Evolutionary conservation across 192 early-diverging fungal genomes (phyloP).

Genomic region (Rhizoclosmatium sp.): DNA sequence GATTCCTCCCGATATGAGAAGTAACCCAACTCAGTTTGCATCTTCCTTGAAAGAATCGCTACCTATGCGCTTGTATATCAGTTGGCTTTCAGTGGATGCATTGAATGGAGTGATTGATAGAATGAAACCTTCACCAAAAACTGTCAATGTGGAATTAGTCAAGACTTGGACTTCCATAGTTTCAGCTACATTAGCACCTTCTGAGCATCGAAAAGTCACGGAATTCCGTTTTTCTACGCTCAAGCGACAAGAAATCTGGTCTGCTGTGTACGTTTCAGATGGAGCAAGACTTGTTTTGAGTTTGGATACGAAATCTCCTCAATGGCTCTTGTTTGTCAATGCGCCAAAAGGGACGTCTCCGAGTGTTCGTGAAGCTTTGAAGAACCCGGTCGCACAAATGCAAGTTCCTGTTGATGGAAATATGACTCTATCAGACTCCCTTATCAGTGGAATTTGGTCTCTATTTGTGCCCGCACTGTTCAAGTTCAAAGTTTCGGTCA

Average conservation of each 20-base stretch:
- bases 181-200: slow-evolving; percentile 12
- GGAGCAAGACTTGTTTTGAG: slow-evolving; percentile 40
- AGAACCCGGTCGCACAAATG: slow-evolving; percentile 49
- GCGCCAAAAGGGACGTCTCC: slow-evolving; percentile 24
- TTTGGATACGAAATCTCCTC: slow-evolving; percentile 40
- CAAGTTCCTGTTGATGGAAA: slow-evolving; percentile 1
- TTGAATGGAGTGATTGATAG: slow-evolving; percentile 24
- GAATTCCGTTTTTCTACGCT: slow-evolving; percentile 49
- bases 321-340: slow-evolving; percentile 43
- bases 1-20: not conserved
- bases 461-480: slow-evolving; percentile 41
- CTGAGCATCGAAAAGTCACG: not conserved
- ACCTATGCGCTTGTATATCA: slow-evolving; percentile 44
- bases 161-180: slow-evolving; percentile 36
- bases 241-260: slow-evolving; percentile 52
- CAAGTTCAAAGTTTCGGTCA: slow-evolving; percentile 42
- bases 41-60: slow-evolving; percentile 35
- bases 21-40: slow-evolving; percentile 41
- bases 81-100: slow-evolving; percentile 35
- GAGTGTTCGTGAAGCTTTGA: slow-evolving; percentile 38
- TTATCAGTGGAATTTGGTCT: slow-evolving; percentile 33
- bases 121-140: slow-evolving; percentile 5
- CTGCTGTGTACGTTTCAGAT: slow-evolving; percentile 37
- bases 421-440: not conserved
- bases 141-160: not conserved